Conservation (phyloP, 345 rosid species). For the Hirschfeldia incana region DNA sequence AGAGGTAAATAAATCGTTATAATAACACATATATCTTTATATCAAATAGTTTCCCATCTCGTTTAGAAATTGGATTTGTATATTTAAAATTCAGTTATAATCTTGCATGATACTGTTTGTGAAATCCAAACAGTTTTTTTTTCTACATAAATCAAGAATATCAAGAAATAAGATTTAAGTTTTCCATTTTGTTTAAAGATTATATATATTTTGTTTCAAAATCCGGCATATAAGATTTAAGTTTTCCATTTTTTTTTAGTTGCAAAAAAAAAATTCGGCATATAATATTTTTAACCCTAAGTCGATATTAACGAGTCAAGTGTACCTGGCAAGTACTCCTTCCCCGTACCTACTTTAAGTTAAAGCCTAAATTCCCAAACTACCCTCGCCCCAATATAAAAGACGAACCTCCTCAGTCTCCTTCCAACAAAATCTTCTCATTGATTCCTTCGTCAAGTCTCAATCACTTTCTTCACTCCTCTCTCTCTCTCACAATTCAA, state of each 20-base stretch:
- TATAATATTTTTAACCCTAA: not conserved
- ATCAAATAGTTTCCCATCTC: not conserved
- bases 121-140: not conserved
- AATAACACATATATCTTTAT: not conserved
- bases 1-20: not conserved
- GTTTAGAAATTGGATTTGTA: not conserved
- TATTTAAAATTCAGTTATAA: not conserved
- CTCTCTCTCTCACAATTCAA: conserved; percentile 13
- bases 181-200: not conserved
- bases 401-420: not conserved
- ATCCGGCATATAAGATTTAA: too few species aligned
- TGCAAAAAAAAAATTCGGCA: too few species aligned
- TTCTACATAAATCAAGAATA: not conserved
- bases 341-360: conserved; percentile 38
- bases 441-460: conserved; percentile 13
- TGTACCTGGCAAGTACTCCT: conserved; percentile 66
- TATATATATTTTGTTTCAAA: not conserved
- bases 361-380: not conserved
- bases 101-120: not conserved
- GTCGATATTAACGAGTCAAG: conserved; percentile 17
- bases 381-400: conserved; percentile 31
- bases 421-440: conserved; percentile 22
- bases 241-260: too few species aligned
- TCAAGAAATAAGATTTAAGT: not conserved
- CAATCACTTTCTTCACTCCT: not conserved